A percentile compares a stretch with the other conserved stretches of the same genome.
These are phyloP conservation scores for Penicillium frequentans DNA, from an alignment of 2,329 filamentous ascomycete species.

Conservation along the genomic window DNA sequence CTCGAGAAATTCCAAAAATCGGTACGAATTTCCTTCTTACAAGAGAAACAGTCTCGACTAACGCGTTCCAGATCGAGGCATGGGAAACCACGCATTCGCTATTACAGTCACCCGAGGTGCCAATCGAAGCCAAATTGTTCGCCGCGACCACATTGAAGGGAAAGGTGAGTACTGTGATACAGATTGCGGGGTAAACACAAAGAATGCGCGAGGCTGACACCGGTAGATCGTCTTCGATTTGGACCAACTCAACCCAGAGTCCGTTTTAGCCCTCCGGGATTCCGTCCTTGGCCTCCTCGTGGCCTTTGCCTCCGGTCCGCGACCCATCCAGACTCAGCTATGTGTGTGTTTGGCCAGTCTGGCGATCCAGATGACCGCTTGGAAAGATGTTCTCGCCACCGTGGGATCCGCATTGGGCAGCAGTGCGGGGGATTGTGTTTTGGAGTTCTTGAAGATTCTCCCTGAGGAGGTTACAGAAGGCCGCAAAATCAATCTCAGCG, in stretches of 20 bases:
- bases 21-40: conserved; percentile 52
- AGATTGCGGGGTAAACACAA: neutral
- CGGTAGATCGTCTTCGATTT: conserved; percentile 92
- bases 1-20: conserved; percentile 98
- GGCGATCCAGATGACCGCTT: conserved; percentile 92
- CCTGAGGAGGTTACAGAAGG: conserved; percentile 99
- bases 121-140: conserved; percentile 87
- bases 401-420: conserved; percentile 72
- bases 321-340: conserved; percentile 82
- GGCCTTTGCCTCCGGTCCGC: conserved; percentile 76
- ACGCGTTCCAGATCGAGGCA: conserved; percentile 68
- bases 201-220: conserved; percentile 22
- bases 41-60: conserved; percentile 1
- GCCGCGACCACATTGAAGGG: conserved; percentile 96
- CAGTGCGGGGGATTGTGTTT: conserved; percentile 77
- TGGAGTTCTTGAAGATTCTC: conserved; percentile 95
- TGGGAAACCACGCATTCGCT: conserved; percentile 88
- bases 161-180: conserved; percentile 65
- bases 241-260: conserved; percentile 75
- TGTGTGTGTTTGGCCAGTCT: conserved; percentile 93
- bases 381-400: conserved; percentile 86
- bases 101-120: conserved; percentile 72
- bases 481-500: conserved; percentile 98
- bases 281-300: conserved; percentile 81
- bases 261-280: conserved; percentile 75